Evolutionary conservation across 2,329 filamentous ascomycete species (phyloP), one percentile per base, ranked within the genome.

Genomic region (Bretziella fagacearum): DNA sequence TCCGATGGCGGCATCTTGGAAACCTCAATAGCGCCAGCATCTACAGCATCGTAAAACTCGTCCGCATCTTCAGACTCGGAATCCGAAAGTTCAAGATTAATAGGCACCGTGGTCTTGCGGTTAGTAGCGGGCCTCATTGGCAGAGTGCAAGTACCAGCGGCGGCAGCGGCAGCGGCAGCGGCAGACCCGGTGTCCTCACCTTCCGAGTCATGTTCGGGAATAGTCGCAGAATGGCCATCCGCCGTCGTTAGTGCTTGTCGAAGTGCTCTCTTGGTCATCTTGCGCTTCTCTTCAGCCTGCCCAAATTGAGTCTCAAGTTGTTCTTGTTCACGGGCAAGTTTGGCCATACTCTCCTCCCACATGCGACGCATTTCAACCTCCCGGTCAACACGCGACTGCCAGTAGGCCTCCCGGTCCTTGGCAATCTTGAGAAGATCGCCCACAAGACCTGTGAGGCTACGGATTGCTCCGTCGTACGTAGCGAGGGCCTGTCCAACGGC

Each of bases 301-400:
- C 84, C 85, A 51, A 95, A 83, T 49, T 79, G 81, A 29, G 77
- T 84, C 59, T 96, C 85, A 1, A 98, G 71, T 44, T 86, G 75
- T 62, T 96, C 91, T 56, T 98, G 91, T 60, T 98, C 91, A 48
- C 77, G 79, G 15, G 87, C 91, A n/a, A 98, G 82, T 56, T 87
- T 79, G 7, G 91, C 86, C 91, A 98, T 95, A 63, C 87, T 96
- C 57, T 98, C 91, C 63, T 98, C 91, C 91, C 91, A 98, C 77
- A 98, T 84, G 51, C 84, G 80, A 30, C 91, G 78, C 64, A 96
- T 81, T 59, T 94, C 84, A 36, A 80, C 79, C 64, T 98, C 91
- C 46, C 86, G 80, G 55, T 94, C 87, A 33, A 98, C 69, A 11
- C 87, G 79, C 59, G 93, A 93, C 61, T 96, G 89, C 91, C 91